Evolutionary conservation across 805 yeast species (phyloP), one percentile per base, ranked within the genome.

Genomic region (Wickerhamomyces queroliae): DNA sequence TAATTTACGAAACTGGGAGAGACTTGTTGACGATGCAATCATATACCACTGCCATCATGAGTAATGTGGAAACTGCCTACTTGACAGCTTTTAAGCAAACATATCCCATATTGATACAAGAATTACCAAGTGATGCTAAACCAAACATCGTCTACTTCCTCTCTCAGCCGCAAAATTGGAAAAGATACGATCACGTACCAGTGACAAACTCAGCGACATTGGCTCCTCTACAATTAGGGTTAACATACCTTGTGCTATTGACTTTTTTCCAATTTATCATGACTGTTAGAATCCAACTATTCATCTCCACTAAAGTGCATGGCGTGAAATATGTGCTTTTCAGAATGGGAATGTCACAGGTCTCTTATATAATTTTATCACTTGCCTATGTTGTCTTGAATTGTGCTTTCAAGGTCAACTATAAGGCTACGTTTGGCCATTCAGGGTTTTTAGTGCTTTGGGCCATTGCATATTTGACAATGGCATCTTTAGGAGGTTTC

Each of bases 141-240:
- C 35, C 40, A 12, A 29, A 42, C 26, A 36, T 50, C 40, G 36
- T 51, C 41, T 10, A 19, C 30, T 41, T 43, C 33, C 18, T 50
- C 3, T 29, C 49, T 4, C 38, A 35, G 8, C 46, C 48, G 17
- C 18, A 28, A 5, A 25, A 9, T 8, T 61, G 70, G 35, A 33
- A 49, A 2, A 56, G 50, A 32, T 39, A 49, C 4, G 88, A 83
- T 51, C 55, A 62, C 31, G 61, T 62, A 7, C 83, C 85, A 1
- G 63, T 62, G 28, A 60, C 61, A 1, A 63, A 72, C 46, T 63
- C 76, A 1, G 77, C 76, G 12, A 52, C 78, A 9, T 49, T 69
- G 35, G 89, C 87, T 1, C 87, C 89, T 4, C 59, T 78, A 6
- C 89, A 83, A 55, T 76, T 84, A 38, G 93, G 93, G 20, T 66